A percentile compares a stretch with the other conserved stretches of the same genome.
Evolutionary conservation across 169 alveolate species (phyloP).

Genomic region (Plasmodium yoelii): DNA sequence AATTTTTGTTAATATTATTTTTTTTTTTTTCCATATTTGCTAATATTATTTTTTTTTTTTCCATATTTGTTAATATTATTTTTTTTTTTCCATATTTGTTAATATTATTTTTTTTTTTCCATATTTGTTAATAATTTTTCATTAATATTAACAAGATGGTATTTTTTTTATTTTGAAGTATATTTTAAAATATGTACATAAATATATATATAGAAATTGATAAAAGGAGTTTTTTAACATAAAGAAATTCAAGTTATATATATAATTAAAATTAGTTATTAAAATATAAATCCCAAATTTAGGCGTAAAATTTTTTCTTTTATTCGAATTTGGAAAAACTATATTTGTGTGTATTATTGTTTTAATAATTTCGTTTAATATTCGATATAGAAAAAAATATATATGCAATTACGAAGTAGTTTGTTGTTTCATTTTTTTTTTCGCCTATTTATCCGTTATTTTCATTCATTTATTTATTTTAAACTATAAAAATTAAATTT

Average conservation of each 20-base stretch:
- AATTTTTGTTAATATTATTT: constrained; percentile 9
- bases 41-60: too few relatives aligned
- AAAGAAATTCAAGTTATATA: constrained; percentile 7
- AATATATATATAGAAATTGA: not conserved
- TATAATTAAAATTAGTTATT: not conserved
- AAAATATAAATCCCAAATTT: too few relatives aligned
- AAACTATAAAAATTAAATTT: constrained; percentile 10
- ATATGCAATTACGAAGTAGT: not conserved
- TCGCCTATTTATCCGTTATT: constrained; percentile 4
- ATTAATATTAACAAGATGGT: constrained; percentile 1
- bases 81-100: too few relatives aligned
- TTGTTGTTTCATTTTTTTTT: constrained; percentile 2
- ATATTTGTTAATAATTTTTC: constrained; percentile 22
- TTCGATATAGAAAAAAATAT: constrained; percentile 13
- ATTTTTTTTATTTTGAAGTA: constrained; percentile 21
- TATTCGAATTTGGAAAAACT: constrained; percentile 9
- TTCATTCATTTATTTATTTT: constrained; percentile 1
- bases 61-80: constrained; percentile 19
- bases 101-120: constrained; percentile 26
- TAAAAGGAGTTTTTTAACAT: constrained; percentile 31
- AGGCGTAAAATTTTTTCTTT: constrained; percentile 12
- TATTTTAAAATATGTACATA: constrained; percentile 7
- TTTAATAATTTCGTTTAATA: constrained; percentile 12
- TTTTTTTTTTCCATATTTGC: constrained; percentile 23
- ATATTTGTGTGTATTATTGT: constrained; percentile 35